Conservation (phyloP, 495 filamentous ascomycete genomes). For the Pyrenula aspistea region DNA sequence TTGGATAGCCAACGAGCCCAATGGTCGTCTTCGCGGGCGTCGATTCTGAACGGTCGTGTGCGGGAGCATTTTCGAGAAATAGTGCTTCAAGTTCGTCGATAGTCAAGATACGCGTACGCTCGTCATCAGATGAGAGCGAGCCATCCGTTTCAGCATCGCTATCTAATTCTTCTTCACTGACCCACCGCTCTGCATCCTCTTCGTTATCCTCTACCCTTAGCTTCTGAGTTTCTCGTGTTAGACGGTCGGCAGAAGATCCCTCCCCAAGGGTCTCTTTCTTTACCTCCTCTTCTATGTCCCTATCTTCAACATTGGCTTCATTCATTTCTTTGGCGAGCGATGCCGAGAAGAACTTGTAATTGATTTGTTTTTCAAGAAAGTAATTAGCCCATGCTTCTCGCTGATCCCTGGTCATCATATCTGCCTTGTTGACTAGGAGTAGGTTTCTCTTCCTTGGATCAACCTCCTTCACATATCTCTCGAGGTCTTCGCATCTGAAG, state of each 20-base stretch:
- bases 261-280: conserved; percentile 28
- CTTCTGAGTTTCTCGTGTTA: conserved; percentile 24
- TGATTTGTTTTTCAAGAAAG: conserved; percentile 68
- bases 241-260: conserved; percentile 7
- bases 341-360: conserved; percentile 93
- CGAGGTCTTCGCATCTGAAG: conserved; percentile 89
- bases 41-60: conserved; percentile 9
- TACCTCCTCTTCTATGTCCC: conserved; percentile 30
- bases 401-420: conserved; percentile 93
- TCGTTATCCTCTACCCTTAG: conserved; percentile 22
- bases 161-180: conserved; percentile 26
- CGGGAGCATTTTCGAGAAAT: conserved; percentile 64
- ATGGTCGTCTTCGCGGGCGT: conserved; percentile 60
- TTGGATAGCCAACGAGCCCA: conserved; percentile 95
- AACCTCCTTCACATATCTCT: conserved; percentile 88
- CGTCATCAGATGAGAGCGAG: conserved; percentile 17
- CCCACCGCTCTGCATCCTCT: conserved; percentile 19
- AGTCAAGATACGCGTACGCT: conserved; percentile 70
- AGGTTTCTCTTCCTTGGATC: conserved; percentile 80
- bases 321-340: conserved; percentile 79
- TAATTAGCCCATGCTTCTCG: conserved; percentile 78
- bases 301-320: conserved; percentile 46
- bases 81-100: conserved; percentile 85
- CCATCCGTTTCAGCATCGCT: conserved; percentile 19
- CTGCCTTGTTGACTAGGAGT: conserved; percentile 94